Evolutionary conservation across 23 red algal genomes (phyloP), one percentile per base, ranked within the genome.

Genomic region (Gracilaria gracilis): DNA sequence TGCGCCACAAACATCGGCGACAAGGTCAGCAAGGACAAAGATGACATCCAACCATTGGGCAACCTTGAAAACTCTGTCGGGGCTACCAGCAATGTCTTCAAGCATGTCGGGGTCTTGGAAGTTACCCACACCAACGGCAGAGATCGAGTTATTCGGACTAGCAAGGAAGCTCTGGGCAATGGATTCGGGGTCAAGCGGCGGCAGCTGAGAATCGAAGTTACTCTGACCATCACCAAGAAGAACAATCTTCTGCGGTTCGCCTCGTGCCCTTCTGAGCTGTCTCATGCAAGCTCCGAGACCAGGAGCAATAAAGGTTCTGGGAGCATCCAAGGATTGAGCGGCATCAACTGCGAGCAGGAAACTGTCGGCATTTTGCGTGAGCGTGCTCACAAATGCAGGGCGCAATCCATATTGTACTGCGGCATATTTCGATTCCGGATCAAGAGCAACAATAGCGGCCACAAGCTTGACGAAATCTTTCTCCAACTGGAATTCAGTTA

Each of bases 201-300:
- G 49, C 6, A 39, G 2, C 13, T 23, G 23, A 15, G 82, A 1
- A 53, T 57, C 59, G 39, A 86, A 72, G 50, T 72, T 86, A 37
- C 82, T 86, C 25, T n/a, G 14, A 72, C 82, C 82, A 46, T 86
- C 82, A 57, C 82, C 82, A 86, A 86, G 82, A 72, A 86, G 36
- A 73, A 86, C 64, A 28, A 86, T 86, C 37, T 72, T 46, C 36
- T 31, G 21, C 4, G 82, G 62, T 64, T 86, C 27, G 33, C 57
- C 64, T 5, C 2, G 58, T 9, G 37, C 36, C 21, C 38, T 42
- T 15, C 16, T 42, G 11, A 86, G 61, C 62, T 86, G 82, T 39
- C 62, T 72, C 37, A 28, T 23, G 49, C 82, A 86, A 17, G 29
- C 51, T 14, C 8, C 47, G 25, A 86, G 15, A 29, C 82, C 82